Evolutionary conservation across 208 protist species (phyloP).

Genomic region (Trypanosoma congolense): DNA sequence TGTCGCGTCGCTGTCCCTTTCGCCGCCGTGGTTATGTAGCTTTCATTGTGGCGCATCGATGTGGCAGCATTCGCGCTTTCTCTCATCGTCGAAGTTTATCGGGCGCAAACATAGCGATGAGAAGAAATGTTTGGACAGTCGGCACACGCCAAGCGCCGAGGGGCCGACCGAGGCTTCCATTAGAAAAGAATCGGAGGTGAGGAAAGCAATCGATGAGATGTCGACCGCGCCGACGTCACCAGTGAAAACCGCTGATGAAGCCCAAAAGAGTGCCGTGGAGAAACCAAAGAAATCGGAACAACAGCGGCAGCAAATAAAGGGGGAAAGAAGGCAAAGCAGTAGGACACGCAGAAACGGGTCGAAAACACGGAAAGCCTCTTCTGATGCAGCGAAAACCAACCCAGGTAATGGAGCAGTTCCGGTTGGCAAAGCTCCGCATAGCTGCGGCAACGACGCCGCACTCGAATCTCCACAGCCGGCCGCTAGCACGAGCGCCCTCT

Average conservation of each 20-base stretch:
- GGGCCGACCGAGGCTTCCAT: no score
- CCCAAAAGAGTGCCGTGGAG: background rate
- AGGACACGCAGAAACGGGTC: no score
- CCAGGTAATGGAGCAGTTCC: no score
- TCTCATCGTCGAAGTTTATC: conserved; percentile 16
- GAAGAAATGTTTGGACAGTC: conserved; percentile 7
- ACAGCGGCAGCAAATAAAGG: no score
- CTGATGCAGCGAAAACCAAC: no score
- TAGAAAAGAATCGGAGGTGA: no score
- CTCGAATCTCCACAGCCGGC: no score
- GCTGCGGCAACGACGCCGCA: no score
- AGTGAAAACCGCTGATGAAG: background rate
- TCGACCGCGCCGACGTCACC: background rate
- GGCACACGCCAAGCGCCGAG: background rate
- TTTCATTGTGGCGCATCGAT: background rate
- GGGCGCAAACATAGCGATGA: conserved; percentile 5
- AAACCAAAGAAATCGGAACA: background rate
- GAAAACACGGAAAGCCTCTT: no score
- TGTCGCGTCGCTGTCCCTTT: background rate
- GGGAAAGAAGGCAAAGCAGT: background rate
- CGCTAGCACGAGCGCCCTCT: no score
- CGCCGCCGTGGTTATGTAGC: background rate
- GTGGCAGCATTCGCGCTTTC: conserved; percentile 1
- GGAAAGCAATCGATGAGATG: background rate
- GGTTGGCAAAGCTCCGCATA: no score